Evolutionary conservation across 345 rosid genomes (phyloP).

Genomic region (Geranium rotundifolium): DNA sequence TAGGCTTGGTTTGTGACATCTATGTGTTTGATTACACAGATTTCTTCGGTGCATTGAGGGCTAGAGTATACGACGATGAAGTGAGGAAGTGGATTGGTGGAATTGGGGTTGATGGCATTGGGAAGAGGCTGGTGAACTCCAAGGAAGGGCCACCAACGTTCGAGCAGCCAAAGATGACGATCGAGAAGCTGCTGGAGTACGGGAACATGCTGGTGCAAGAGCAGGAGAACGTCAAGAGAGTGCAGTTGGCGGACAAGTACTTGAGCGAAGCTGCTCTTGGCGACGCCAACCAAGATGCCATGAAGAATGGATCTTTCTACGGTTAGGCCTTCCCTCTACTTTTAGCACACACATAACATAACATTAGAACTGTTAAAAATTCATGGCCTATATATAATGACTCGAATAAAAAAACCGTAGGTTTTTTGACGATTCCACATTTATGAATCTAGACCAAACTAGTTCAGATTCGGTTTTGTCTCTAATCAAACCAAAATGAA

Average conservation of each 20-base stretch:
- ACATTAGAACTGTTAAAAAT: no score
- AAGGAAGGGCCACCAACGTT: conserved; percentile 70
- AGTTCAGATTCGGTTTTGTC: no score
- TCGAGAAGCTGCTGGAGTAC: conserved; percentile 64
- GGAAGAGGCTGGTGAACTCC: conserved; percentile 89
- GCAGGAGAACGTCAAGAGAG: conserved; percentile 94
- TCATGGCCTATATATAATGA: no score
- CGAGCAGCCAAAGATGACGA: conserved; percentile 65
- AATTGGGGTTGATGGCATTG: conserved; percentile 48
- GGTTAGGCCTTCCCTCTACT: conserved; percentile 28
- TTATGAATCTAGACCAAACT: no score
- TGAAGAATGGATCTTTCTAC: conserved; percentile 57
- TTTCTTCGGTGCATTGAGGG: conserved; percentile 92
- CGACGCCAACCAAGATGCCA: conserved; percentile 64
- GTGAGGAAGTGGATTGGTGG: conserved; percentile 76
- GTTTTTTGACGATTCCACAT: no score
- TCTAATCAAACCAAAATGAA: no score
- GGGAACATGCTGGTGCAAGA: conserved; percentile 84
- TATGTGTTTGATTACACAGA: conserved; percentile 21
- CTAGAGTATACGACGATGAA: conserved; percentile 96
- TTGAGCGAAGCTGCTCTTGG: conserved; percentile 87
- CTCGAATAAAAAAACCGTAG: no score
- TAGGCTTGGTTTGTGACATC: background rate
- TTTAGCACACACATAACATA: no score
- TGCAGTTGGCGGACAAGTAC: conserved; percentile 87